Evolutionary conservation across 106 monocot genomes (phyloP).

Genomic region (Xerophyta viscosa): DNA sequence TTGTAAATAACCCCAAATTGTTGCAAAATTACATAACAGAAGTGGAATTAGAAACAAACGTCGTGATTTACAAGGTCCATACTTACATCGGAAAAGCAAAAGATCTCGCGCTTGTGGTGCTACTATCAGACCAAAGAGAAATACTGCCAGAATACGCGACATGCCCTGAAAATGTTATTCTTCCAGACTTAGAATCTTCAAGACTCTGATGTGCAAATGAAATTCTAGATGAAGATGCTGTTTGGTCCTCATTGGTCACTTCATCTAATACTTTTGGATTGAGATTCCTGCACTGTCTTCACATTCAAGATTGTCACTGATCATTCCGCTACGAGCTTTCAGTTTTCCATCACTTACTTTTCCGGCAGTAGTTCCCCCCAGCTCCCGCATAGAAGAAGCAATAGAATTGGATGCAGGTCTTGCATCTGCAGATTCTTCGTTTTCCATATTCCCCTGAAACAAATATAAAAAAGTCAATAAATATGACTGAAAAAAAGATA

Average conservation of each 20-base stretch:
- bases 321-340: slow-evolving; percentile 6
- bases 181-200: slow-evolving; percentile 27
- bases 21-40: too few species aligned
- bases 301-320: slow-evolving; percentile 9
- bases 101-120: slow-evolving; percentile 75
- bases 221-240: slow-evolving; percentile 14
- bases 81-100: slow-evolving; percentile 96
- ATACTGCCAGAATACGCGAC: slow-evolving; percentile 67
- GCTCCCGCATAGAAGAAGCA: not conserved
- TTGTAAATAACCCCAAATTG: too few species aligned
- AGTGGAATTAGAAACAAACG: not conserved
- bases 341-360: not conserved
- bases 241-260: slow-evolving; percentile 12
- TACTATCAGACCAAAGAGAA: slow-evolving; percentile 81
- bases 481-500: not conserved
- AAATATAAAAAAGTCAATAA: not conserved
- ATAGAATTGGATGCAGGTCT: not conserved
- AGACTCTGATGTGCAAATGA: slow-evolving; percentile 26
- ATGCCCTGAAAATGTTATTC: slow-evolving; percentile 37
- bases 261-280: slow-evolving; percentile 6
- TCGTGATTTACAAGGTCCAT: not conserved
- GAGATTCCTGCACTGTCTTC: not conserved
- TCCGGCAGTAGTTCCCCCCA: not conserved
- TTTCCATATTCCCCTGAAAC: slow-evolving; percentile 3
- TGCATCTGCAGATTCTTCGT: too few species aligned